Percentiles rank a stretch among this genome's conserved stretches.
Evolutionary conservation across 2,329 filamentous ascomycete species (phyloP).

Genomic region (Sclerotinia minor): DNA sequence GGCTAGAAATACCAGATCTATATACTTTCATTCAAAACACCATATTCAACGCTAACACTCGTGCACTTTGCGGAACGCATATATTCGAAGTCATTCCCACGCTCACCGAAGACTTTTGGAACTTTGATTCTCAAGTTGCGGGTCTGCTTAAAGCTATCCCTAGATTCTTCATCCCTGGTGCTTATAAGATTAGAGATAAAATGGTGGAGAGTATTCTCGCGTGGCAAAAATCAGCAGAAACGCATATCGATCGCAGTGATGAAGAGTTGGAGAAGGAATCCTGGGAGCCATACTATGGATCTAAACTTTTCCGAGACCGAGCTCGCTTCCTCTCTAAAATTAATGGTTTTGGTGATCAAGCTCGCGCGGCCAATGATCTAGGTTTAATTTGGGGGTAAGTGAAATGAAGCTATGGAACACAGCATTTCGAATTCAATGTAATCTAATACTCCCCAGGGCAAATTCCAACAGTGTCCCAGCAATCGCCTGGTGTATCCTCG

Average conservation of each 20-base stretch:
- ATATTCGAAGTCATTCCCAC: constrained; percentile 36
- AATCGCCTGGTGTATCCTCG: constrained; percentile 37
- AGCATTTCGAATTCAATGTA: constrained; percentile 1
- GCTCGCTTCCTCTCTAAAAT: constrained; percentile 20
- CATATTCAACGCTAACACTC: constrained; percentile 37
- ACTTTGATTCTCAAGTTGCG: constrained; percentile 35
- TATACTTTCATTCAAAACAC: constrained; percentile 35
- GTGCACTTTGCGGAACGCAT: constrained; percentile 37
- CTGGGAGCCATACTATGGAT: constrained; percentile 40
- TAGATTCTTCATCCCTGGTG: constrained; percentile 35
- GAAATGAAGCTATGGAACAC: not conserved
- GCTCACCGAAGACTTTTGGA: constrained; percentile 39
- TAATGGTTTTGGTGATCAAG: constrained; percentile 25
- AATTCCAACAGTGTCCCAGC: constrained; percentile 37
- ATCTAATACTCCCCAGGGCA: constrained; percentile 29
- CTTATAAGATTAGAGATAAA: constrained; percentile 34
- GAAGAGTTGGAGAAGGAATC: constrained; percentile 27
- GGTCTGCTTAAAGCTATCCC: constrained; percentile 35
- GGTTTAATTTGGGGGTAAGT: constrained; percentile 36
- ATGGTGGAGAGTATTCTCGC: constrained; percentile 32
- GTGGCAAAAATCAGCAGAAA: constrained; percentile 37
- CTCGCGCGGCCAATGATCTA: constrained; percentile 30
- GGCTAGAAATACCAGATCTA: constrained; percentile 35
- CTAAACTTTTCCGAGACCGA: constrained; percentile 38
- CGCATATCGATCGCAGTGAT: constrained; percentile 28